Evolutionary conservation across 768 basidiomycete species (phyloP).

Genomic region (Kwoniella sp.): DNA sequence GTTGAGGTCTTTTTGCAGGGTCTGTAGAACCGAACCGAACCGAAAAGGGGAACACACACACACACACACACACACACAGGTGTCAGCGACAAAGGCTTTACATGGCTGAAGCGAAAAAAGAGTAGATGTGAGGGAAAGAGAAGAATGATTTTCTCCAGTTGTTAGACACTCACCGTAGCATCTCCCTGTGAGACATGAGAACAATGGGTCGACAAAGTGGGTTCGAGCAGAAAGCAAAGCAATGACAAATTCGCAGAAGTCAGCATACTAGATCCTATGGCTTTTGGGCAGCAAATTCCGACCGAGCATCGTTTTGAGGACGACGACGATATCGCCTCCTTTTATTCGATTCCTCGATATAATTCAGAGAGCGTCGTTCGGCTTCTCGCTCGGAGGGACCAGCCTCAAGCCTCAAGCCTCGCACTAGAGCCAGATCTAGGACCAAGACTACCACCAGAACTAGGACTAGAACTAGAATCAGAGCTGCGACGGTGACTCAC

Average conservation of each 20-base stretch:
- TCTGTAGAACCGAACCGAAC: no score
- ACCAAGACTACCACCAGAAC: neutral
- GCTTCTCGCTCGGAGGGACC: no score
- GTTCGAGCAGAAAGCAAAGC: no score
- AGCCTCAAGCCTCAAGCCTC: conserved; percentile 5
- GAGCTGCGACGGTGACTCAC: conserved; percentile 21
- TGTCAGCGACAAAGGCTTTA: neutral
- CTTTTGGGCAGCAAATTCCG: no score
- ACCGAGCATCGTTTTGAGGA: no score
- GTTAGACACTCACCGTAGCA: neutral
- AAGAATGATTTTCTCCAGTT: no score
- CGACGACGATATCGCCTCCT: neutral
- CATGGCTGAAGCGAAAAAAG: neutral
- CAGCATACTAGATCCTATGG: no score
- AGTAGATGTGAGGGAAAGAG: neutral
- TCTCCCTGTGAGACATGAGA: neutral
- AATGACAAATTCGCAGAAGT: no score
- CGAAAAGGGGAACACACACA: no score
- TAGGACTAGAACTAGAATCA: neutral
- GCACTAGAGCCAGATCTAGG: neutral
- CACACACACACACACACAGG: no score
- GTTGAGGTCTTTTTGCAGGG: conserved; percentile 22
- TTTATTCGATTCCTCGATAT: neutral
- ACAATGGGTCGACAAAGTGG: no score
- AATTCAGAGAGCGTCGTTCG: neutral